These are phyloP conservation scores for Binderoboletus segoi DNA, from an alignment of 1,284 basidiomycete genomes.

Conservation along the genomic window DNA sequence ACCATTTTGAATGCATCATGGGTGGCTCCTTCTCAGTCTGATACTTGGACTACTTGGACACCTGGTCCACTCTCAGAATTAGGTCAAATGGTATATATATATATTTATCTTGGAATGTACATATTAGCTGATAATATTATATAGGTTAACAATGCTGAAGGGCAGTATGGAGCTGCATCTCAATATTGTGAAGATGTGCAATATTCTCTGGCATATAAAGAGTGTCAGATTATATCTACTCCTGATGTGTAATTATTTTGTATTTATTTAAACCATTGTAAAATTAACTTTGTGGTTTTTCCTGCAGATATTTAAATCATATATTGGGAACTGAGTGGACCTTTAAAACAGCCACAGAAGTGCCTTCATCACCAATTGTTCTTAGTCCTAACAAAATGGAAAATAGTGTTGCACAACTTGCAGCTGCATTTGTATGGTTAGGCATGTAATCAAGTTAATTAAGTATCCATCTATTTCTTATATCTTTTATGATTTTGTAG, in stretches of 20 bases:
- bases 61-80: not conserved
- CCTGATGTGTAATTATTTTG: not conserved
- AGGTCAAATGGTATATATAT: not conserved
- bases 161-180: too few species aligned
- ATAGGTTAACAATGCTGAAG: too few species aligned
- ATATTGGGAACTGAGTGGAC: not conserved
- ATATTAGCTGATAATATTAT: not conserved
- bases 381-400: not conserved
- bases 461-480: too few species aligned
- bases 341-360: accelerated
- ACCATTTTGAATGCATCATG: not conserved
- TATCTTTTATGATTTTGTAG: too few species aligned
- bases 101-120: too few species aligned
- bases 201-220: too few species aligned
- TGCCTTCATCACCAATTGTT: not conserved
- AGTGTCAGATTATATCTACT: not conserved
- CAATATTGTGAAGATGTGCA: too few species aligned
- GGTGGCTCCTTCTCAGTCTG: not conserved
- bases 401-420: conserved; percentile 5
- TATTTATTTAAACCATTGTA: too few species aligned
- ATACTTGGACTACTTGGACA: conserved; percentile 4
- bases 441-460: conserved; percentile 6
- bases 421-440: conserved; percentile 16
- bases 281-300: not conserved
- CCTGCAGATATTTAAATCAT: not conserved